Base-by-base conservation (phyloP, 75 land plant species). In the Isoetes taiwanensis region DNA sequence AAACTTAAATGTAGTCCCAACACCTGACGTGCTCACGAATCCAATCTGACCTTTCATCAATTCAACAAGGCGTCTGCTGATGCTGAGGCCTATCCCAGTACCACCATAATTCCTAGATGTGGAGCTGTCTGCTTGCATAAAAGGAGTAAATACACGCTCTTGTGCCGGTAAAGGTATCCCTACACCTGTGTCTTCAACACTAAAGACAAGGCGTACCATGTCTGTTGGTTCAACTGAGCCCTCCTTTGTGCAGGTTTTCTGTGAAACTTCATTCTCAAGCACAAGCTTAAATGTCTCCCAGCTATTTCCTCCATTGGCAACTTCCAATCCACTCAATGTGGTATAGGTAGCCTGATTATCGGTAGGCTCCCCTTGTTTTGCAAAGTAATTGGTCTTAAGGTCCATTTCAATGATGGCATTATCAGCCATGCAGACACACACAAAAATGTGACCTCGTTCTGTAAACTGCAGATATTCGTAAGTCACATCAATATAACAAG, bases 1-100 rank as follows among this genome's bases (percentile, higher is more conserved):
- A 46, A 88, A 91, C 9, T 80, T 64, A 59, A 91, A 91, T 17
- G 88, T 84, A 27, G 77, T 76, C 0, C 98, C 98, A 42, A 75
- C 61, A 16, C 67, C 56, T 1, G 77, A 77, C 50, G 53, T 61
- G 54, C 98, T 93, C 25, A 34, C 75, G 59, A 93, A 77, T 12
- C 80, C 84, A 34, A 93, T 85, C 43, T 84, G 79, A 34, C 98
- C 98, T 24, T 73, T 68, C 98, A 93, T 93, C 6, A 86, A 80
- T 35, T 76, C 69, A 26, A 88, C 95, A 56, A 91, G 67, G 42
- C 77, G 72, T 39, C 79, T 86, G 77, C 88, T 74, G 40, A 83
- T 83, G 57, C 95, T 59, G 26, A 90, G 60, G 10, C 97, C 97
- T 43, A 91, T 91, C 12, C 97, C 97, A n/a, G 97, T 91, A 4